A percentile compares a stretch with the other conserved stretches of the same genome.
Conservation (phyloP, 805 yeast genomes). For the Candida suzukii region DNA sequence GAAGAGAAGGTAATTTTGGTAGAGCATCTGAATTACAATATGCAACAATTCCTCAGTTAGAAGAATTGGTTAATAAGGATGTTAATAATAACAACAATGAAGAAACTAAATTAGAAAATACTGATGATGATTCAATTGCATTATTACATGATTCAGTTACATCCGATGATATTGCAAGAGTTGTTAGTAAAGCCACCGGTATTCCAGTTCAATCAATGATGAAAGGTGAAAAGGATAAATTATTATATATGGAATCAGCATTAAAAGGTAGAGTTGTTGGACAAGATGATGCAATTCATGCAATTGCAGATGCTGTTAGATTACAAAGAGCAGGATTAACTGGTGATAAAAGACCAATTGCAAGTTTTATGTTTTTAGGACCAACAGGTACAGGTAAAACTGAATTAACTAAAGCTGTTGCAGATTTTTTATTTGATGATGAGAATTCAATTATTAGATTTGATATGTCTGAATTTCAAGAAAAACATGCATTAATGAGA, state of each 20-base stretch:
- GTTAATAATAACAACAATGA: constrained; percentile 10
- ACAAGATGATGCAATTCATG: constrained; percentile 88
- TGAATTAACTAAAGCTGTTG: constrained; percentile 86
- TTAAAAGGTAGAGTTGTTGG: constrained; percentile 80
- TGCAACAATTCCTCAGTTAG: constrained; percentile 75
- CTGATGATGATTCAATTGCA: constrained; percentile 24
- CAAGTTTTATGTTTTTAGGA: constrained; percentile 92
- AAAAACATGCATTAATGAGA: constrained; percentile 83
- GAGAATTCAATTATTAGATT: constrained; percentile 81
- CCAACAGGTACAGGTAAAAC: constrained; percentile 99
- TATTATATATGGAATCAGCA: constrained; percentile 79
- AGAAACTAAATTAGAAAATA: constrained; percentile 9
- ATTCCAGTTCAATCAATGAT: constrained; percentile 86
- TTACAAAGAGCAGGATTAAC: constrained; percentile 95
- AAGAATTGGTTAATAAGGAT: constrained; percentile 45
- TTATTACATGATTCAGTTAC: constrained; percentile 88
- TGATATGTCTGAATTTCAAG: constrained; percentile 98
- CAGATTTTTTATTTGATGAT: constrained; percentile 88
- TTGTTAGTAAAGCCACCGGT: constrained; percentile 91
- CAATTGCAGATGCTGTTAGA: constrained; percentile 91
- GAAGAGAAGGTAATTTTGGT: constrained; percentile 80
- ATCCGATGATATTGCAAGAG: constrained; percentile 88
- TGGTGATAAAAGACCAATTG: constrained; percentile 90
- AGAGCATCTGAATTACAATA: constrained; percentile 87
- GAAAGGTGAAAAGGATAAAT: constrained; percentile 91